Base-by-base conservation (phyloP, 2,329 filamentous ascomycete species). In the Colletotrichum lindemuthianum region DNA sequence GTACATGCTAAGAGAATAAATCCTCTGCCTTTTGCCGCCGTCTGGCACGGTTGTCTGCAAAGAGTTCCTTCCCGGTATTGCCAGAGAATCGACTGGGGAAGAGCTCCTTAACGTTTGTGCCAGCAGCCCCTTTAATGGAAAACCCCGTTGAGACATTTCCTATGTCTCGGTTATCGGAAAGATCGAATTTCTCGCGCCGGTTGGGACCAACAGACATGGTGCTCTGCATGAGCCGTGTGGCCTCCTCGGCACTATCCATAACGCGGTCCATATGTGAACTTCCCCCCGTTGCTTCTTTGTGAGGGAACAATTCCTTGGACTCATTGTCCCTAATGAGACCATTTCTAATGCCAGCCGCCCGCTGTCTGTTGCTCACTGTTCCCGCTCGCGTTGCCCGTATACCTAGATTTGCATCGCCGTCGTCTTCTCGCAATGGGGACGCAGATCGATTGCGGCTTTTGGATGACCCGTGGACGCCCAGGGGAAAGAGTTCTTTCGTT, bases 21-120 rank as follows among this genome's bases (percentile, higher is more conserved):
- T 94, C 91, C 70, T 92, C 89, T 0, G 91, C 91, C 72, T 82
- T 88, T 70, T 90, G 86, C 68, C 91, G 85, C 67, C 81, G 83
- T 63, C 82, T 81, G 12, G 85, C 82, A 67, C 88, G 81, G 2
- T 80, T 87, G 64, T 88, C 84, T 2, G 84, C 82, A 70, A 93
- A 91, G 13, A 92, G 75, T 72, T 93, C 91, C 75, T 91, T 92
- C 53, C 86, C 87, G 2, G 84, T 77, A 72, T 92, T 92, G 68
- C 68, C 74, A 43, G 51, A 81, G 48, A 88, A 85, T 68, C 87
- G 90, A 13, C 82, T 82, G 0, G 90, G 90, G 70, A 93, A 93
- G 16, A 93, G 75, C 74, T 93, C 91, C 68, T 86, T 89, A 71
- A 81, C 70, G 77, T 80, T 77, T 2, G 74, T 69, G 6, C 76